Evolutionary conservation across 768 basidiomycete species (phyloP), one percentile per base, ranked within the genome.

Genomic region (Lactifluus hygrophoroides): DNA sequence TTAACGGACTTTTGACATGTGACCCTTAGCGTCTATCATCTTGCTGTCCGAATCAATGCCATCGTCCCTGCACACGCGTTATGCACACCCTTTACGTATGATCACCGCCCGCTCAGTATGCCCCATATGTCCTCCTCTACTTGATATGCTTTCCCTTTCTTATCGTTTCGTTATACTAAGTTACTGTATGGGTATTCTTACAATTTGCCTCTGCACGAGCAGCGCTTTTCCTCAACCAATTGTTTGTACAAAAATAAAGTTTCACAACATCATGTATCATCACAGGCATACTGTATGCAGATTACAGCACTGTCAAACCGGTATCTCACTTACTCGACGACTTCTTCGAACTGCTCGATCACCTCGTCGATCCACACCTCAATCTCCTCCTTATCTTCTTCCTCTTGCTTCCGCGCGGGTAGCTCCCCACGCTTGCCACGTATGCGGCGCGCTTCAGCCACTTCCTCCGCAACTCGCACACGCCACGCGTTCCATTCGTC

Each of bases 401-500:
- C 77, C 57, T 79, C 77, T 51, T 79, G 77, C 6, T 73, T 73
- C 21, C 64, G 66, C 63, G 66, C 65, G 8, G 35, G 21, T 58
- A 9, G 6, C 16, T 66, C 69, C 27, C 53, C 65, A 19, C 71
- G 68, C 48, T 69, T 72, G 62, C 71, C 69, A 27, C 70, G 71
- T 65, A 73, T 71, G 14, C 73, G 71, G 54, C 73, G 75, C 60
- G 82, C 82, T 52, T 84, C 84, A 35, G 77, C 79, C 55, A 86
- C 56, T 64, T 89, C 83, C 62, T 80, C 80, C 69, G 79, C 83
- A 64, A 86, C 84, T 62, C 82, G 79, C 23, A 76, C 66, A 51
- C 95, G 83, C 96, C 96, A 98, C 43, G 95, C 91, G 73, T 99
- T 96, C 96, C 96, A 99, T 74, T 99, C 96, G 68, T 96, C 91